Evolutionary conservation across 2,329 filamentous ascomycete genomes (phyloP), one percentile per base, ranked within the genome.

Genomic region (Sporothrix protearum): DNA sequence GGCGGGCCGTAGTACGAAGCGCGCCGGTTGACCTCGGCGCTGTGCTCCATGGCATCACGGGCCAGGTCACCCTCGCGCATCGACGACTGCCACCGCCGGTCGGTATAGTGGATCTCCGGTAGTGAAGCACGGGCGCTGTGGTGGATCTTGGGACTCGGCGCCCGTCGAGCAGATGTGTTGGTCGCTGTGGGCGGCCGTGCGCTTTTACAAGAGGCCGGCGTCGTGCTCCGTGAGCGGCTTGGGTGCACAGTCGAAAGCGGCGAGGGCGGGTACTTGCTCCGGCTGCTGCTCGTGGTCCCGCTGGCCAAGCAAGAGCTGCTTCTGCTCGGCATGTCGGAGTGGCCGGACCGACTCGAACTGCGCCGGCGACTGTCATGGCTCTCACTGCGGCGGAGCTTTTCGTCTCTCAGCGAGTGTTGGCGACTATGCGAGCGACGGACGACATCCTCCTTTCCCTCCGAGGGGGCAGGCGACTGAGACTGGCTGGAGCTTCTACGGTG

Each of bases 251-350:
- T 22, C 3, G 51, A 30, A 7, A 45, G 51, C 8, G 67, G 36
- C 36, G 55, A 69, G 1, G 68, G 68, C 7, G 68, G 55, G n/a
- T 69, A 51, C 19, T 22, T 30, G 39, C 19, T 61, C n/a, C 39
- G 53, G 7, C 14, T n/a, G 22, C 25, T n/a, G 6, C 66, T 68
- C 14, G 12, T 28, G 2, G 36, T 39, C 45, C 25, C 12, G 16
- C 63, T 25, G 0, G 2, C 30, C 16, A 39, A 39, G 19, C 55
- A n/a, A 36, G 55, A 59, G n/a, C 36, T 28, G 12, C 22, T 63
- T 30, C 25, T 33, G 22, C 45, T 42, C 5, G 12, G 19, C 1
- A 45, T 3, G 30, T 61, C 36, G 4, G 25, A 8, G 4, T 39
- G 28, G 6, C 55, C 25, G 14, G 33, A 19, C 25, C 57, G 55